Evolutionary conservation across 352 stramenopile genomes (phyloP), one percentile per base, ranked within the genome.

Genomic region (Phytophthora vignae): DNA sequence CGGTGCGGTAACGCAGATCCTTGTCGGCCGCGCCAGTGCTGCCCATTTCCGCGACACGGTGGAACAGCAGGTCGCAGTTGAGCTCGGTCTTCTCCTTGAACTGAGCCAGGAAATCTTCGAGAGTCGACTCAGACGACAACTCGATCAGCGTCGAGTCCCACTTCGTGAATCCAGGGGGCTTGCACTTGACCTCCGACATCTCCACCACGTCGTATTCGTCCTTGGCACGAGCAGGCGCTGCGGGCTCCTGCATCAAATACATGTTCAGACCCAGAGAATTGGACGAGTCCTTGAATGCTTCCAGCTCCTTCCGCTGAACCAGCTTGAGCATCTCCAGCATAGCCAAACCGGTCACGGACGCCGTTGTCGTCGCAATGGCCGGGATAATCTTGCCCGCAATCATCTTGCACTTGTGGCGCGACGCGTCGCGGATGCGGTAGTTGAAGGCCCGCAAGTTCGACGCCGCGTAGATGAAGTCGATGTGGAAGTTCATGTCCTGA

Each of bases 311-410:
- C 22, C 81, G 81, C 76, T 97, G 90, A 19, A 98, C 62, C 33
- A 96, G 65, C 79, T 97, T 97, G 56, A 96, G 84, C 84, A 97
- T 86, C 72, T 97, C 84, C 4, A 96, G 67, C 74, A 99, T 98
- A 74, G 99, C 97, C 56, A 99, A 78, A 9, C 97, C 98, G 2
- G 98, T 98, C 55, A 99, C 98, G 56, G 99, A 99, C 17, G 98
- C 98, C 76, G 99, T 99, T 10, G 98, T 99, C n/a, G 98, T 99
- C 15, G 98, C 98, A 84, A 99, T 99, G 25, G 98, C 98, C 15
- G 98, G 98, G 69, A 99, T 99, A 71, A 99, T 99, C 80, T 99
- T 99, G 50, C 98, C 98, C 9, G 98, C 98, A 70, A 99, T 99
- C 75, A 99, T 98, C 84, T 99, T 99, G 76, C 97, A 94, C 67